These are phyloP conservation scores for Neofusicoccum umdonicola DNA, from an alignment of 2,329 filamentous ascomycete genomes.

Conservation along the genomic window DNA sequence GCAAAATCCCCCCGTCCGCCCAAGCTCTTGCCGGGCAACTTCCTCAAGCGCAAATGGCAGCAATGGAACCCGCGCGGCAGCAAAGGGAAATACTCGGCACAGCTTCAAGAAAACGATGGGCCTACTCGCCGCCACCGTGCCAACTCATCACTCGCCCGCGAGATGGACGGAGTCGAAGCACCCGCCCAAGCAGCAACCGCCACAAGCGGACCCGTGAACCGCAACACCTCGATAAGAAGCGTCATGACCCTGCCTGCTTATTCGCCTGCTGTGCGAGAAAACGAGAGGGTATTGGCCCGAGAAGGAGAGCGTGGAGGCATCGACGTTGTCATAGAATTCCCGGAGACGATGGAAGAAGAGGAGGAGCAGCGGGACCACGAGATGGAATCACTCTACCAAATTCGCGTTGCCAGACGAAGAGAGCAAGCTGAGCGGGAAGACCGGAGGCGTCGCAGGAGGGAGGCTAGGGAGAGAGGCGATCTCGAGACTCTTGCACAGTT, in stretches of 20 bases:
- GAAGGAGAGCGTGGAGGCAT: constrained; percentile 92
- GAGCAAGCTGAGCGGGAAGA: constrained; percentile 77
- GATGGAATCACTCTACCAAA: constrained; percentile 91
- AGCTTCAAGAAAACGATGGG: constrained; percentile 26
- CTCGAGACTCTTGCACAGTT: constrained; percentile 60
- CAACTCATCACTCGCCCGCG: constrained; percentile 19
- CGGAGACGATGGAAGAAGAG: constrained; percentile 75
- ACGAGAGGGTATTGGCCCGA: constrained; percentile 78
- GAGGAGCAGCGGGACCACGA: constrained; percentile 78
- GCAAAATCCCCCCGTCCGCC: constrained; percentile 8
- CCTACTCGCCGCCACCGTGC: constrained; percentile 20
- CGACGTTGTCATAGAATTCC: constrained; percentile 83
- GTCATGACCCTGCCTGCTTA: constrained; percentile 92
- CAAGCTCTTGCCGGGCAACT: constrained; percentile 2
- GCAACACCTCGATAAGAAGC: constrained; percentile 84
- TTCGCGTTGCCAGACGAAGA: constrained; percentile 72
- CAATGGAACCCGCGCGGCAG: constrained; percentile 27
- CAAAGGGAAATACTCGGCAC: constrained; percentile 30
- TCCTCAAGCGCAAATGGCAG: constrained; percentile 32
- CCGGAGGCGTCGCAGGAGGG: constrained; percentile 64
- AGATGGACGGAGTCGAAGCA: constrained; percentile 17
- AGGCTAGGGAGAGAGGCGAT: constrained; percentile 72
- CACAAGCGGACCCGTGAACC: constrained; percentile 40
- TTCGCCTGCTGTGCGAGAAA: constrained; percentile 66
- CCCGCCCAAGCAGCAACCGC: constrained; percentile 14